A percentile compares a stretch with the other conserved stretches of the same genome.
Evolutionary conservation across 306 rosid genomes (phyloP).

Genomic region (Inga leiocalycina): DNA sequence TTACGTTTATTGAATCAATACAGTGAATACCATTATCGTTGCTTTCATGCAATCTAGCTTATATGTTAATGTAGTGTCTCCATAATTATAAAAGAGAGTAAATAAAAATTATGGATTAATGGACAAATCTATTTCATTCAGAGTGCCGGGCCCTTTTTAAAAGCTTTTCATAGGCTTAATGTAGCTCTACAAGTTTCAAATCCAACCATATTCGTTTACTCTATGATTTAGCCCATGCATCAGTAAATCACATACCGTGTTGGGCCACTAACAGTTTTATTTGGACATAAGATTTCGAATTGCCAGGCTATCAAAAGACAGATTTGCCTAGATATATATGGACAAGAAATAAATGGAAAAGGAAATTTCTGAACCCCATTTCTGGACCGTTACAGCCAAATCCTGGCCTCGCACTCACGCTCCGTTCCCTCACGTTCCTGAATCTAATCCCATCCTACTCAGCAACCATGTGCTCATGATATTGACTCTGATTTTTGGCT

Average conservation of each 20-base stretch:
- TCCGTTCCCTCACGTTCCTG: neutral
- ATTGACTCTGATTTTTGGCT: neutral
- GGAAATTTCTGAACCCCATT: neutral
- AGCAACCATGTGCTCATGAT: neutral
- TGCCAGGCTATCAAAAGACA: neutral
- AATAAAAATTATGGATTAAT: too few relatives aligned
- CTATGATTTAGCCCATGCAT: too few relatives aligned
- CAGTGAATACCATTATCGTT: neutral
- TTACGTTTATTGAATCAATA: neutral
- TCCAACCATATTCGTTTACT: too few relatives aligned
- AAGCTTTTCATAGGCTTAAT: too few relatives aligned
- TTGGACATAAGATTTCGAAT: neutral
- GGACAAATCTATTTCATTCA: too few relatives aligned
- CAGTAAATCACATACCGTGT: too few relatives aligned
- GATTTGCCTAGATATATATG: too few relatives aligned
- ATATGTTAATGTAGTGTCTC: too few relatives aligned
- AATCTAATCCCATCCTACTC: neutral
- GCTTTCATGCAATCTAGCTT: too few relatives aligned
- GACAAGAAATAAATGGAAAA: neutral
- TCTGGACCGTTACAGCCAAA: constrained; percentile 2
- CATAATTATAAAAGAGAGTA: too few relatives aligned
- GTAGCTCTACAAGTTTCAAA: too few relatives aligned
- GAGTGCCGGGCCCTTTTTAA: too few relatives aligned
- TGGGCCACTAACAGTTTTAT: neutral
- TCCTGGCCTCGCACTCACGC: neutral